These are phyloP conservation scores for Trichosporon faecale DNA, from an alignment of 1,284 basidiomycete genomes.

Conservation along the genomic window DNA sequence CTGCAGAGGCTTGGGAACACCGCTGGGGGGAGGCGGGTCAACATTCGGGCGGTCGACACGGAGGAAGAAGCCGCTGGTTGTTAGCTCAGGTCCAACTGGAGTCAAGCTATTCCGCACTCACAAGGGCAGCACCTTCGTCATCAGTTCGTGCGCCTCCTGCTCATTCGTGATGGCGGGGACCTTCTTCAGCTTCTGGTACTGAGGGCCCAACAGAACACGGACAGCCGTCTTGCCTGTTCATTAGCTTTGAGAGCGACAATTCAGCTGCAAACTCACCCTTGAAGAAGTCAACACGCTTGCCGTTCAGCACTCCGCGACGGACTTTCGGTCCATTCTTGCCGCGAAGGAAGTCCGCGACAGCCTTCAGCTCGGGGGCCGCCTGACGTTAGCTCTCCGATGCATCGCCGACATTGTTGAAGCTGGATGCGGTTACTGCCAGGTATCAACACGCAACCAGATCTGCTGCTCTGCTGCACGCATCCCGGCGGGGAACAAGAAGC, in stretches of 20 bases:
- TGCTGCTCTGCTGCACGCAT: neutral
- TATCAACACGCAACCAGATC: neutral
- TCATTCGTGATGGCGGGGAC: slow-evolving; percentile 74
- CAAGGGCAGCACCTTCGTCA: slow-evolving; percentile 69
- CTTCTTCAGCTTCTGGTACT: slow-evolving; percentile 83
- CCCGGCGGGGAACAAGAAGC: neutral
- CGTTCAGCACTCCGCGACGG: slow-evolving; percentile 83
- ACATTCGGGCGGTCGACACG: slow-evolving; percentile 69
- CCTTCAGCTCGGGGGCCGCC: slow-evolving; percentile 71
- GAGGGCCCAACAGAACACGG: slow-evolving; percentile 85
- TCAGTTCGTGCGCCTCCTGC: slow-evolving; percentile 67
- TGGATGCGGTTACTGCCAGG: neutral
- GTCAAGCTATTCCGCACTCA: slow-evolving; percentile 27
- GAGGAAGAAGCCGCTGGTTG: slow-evolving; percentile 71
- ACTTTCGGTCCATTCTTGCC: slow-evolving; percentile 84
- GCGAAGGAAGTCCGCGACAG: slow-evolving; percentile 78
- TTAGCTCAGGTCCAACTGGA: neutral
- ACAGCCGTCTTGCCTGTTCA: slow-evolving; percentile 79
- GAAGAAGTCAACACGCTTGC: slow-evolving; percentile 96
- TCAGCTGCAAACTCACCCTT: slow-evolving; percentile 65
- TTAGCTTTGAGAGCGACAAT: neutral
- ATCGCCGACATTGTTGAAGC: neutral
- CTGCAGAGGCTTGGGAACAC: slow-evolving; percentile 73
- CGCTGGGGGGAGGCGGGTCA: slow-evolving; percentile 59
- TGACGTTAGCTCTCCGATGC: slow-evolving; percentile 20